Evolutionary conservation across 176 grass and related monocot genomes (phyloP), one percentile per base, ranked within the genome.

Genomic region (Eragrostis curvula): DNA sequence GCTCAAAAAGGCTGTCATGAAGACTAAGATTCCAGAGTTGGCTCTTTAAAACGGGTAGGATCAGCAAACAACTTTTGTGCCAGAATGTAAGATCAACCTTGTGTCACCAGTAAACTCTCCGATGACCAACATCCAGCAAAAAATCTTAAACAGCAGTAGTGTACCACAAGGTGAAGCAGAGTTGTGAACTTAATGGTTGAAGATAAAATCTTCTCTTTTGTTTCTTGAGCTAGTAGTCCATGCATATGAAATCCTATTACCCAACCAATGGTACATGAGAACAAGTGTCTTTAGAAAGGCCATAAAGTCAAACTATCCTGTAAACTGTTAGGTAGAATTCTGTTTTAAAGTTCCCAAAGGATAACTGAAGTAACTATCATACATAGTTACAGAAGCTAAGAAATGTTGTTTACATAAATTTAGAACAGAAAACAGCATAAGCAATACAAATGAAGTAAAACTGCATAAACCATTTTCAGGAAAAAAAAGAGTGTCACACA

Each of bases 391-490:
- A 32, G 4, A 47, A 65, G 29, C 0, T 1, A 65, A 40, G 1
- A 14, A 48, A 40, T 81, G 51, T 27, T 1, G 21, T 29, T 24
- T 60, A 29, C 39, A 57, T 25, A 47, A 73, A 73, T 29, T 36
- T 40, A 23, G 30, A 66, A 6, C 50, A 81, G 12, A 27, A 87
- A 87, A 58, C 2, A 61, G 18, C 56, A 87, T 40, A 7, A 61
- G 45, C 74, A 42, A 79, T 30, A 60, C 12, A 84, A 59, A 76
- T 57, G 25, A 80, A 17, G 18, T 16, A 40, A 79, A 52, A 75
- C 50, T 6, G 3, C 42, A 50, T 61, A 81, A 81, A 75, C 6
- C 3, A 5, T 75, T 42, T 23, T 30, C 51, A 48, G 5, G 16
- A 43, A 1, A 60, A 41, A 41, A 87, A 41, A 81, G n/a, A 28